Evolutionary conservation across 2,329 filamentous ascomycete genomes (phyloP).

Genomic region (Aspergillus glaucus): DNA sequence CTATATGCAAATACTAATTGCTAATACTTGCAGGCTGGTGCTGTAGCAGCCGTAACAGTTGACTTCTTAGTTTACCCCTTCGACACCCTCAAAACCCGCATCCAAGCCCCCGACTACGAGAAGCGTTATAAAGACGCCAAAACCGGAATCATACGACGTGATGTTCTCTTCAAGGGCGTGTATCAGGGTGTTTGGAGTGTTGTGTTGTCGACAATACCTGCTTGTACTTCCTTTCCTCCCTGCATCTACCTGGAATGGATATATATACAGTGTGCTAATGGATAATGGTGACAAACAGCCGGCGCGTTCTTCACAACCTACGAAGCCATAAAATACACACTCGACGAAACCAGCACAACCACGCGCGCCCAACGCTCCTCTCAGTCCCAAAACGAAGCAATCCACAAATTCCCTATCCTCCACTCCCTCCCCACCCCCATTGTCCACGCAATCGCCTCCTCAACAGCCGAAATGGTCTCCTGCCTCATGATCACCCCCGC

Average conservation of each 20-base stretch:
- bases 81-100: slow-evolving; percentile 82
- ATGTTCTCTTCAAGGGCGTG: slow-evolving; percentile 61
- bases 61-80: slow-evolving; percentile 81
- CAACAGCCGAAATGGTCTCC: slow-evolving; percentile 72
- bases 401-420: slow-evolving; percentile 16
- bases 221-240: slow-evolving; percentile 47
- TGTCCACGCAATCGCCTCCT: slow-evolving; percentile 68
- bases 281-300: slow-evolving; percentile 41
- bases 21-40: slow-evolving; percentile 60
- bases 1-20: background rate
- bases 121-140: slow-evolving; percentile 56
- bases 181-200: slow-evolving; percentile 86
- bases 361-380: slow-evolving; percentile 5
- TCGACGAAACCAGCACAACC: slow-evolving; percentile 46
- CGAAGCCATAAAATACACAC: slow-evolving; percentile 63
- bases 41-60: slow-evolving; percentile 76
- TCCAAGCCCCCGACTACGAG: slow-evolving; percentile 71
- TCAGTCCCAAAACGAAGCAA: slow-evolving; percentile 3
- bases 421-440: slow-evolving; percentile 58
- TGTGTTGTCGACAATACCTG: slow-evolving; percentile 80
- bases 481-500: slow-evolving; percentile 83
- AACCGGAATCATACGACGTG: slow-evolving; percentile 49
- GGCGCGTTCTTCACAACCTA: slow-evolving; percentile 89
- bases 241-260: background rate
- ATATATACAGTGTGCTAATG: slow-evolving; percentile 3